A percentile compares a stretch with the other conserved stretches of the same genome.
Evolutionary conservation across 163 green algal species (phyloP).

Genomic region (Coccomyxa subellipsoidea): DNA sequence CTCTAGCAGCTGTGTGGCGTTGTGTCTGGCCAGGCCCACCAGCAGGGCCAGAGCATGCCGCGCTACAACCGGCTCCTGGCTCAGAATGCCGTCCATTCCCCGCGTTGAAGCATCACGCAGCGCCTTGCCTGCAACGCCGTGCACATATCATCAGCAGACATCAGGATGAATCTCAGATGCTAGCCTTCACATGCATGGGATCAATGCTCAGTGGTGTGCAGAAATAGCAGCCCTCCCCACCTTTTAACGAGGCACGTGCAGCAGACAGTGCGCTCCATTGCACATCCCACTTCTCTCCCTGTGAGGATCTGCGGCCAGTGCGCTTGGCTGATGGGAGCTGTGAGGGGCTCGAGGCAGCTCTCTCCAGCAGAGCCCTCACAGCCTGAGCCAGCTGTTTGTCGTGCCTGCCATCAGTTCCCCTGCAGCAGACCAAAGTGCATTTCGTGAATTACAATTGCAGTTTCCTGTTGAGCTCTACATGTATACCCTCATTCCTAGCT

Average conservation of each 20-base stretch:
- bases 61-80: slow-evolving; percentile 57
- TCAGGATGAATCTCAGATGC: not conserved
- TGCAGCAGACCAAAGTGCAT: not conserved
- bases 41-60: slow-evolving; percentile 73
- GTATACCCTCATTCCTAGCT: too few relatives aligned
- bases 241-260: slow-evolving; percentile 40
- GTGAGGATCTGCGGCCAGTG: not conserved
- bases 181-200: too few relatives aligned
- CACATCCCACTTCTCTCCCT: slow-evolving; percentile 34
- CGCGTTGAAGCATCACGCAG: slow-evolving; percentile 3
- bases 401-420: slow-evolving; percentile 8
- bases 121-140: slow-evolving; percentile 7
- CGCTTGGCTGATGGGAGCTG: not conserved
- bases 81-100: slow-evolving; percentile 31
- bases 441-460: not conserved
- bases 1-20: not conserved
- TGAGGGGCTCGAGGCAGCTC: not conserved
- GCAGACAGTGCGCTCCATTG: slow-evolving; percentile 50
- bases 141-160: not conserved
- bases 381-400: slow-evolving; percentile 18
- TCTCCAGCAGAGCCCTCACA: slow-evolving; percentile 4
- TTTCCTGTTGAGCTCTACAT: not conserved
- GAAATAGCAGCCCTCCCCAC: too few relatives aligned
- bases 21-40: slow-evolving; percentile 37
- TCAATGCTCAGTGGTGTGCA: too few relatives aligned